A percentile compares a stretch with the other conserved stretches of the same genome.
Evolutionary conservation across 2,329 filamentous ascomycete species (phyloP).

Genomic region (Aspergillus ochraceoroseus): DNA sequence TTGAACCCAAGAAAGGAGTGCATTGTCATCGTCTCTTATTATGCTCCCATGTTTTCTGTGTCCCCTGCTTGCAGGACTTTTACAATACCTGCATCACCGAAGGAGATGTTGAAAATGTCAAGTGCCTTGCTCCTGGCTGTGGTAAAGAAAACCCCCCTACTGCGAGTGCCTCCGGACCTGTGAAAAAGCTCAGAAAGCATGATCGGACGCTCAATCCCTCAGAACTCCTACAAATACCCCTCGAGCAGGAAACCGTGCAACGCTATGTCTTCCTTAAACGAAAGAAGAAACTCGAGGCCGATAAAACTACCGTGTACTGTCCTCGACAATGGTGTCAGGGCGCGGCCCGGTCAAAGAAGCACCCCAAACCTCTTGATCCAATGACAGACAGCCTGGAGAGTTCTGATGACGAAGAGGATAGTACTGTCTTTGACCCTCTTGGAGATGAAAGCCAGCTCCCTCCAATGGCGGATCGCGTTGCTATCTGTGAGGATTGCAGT

Average conservation of each 20-base stretch:
- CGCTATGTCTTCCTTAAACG: conserved; percentile 87
- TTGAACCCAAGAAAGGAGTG: conserved; percentile 85
- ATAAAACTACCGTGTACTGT: conserved; percentile 89
- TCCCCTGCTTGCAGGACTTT: conserved; percentile 79
- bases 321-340: conserved; percentile 90
- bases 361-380: conserved; percentile 65
- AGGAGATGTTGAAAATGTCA: conserved; percentile 72
- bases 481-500: conserved; percentile 80
- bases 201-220: conserved; percentile 71
- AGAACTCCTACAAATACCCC: conserved; percentile 73
- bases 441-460: conserved; percentile 42
- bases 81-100: conserved; percentile 84
- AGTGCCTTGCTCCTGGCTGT: conserved; percentile 75
- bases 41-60: conserved; percentile 89
- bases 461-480: conserved; percentile 61
- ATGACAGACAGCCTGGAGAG: conserved; percentile 49
- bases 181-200: conserved; percentile 53
- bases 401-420: conserved; percentile 52
- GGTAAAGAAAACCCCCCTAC: conserved; percentile 55
- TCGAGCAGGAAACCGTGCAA: conserved; percentile 67
- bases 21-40: conserved; percentile 75
- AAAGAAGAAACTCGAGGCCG: conserved; percentile 85
- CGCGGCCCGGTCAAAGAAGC: conserved; percentile 69
- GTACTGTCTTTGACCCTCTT: conserved; percentile 44
- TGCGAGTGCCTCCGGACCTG: conserved; percentile 17